These are phyloP conservation scores for Sophora flavescens DNA, from an alignment of 306 rosid genomes.

Conservation along the genomic window DNA sequence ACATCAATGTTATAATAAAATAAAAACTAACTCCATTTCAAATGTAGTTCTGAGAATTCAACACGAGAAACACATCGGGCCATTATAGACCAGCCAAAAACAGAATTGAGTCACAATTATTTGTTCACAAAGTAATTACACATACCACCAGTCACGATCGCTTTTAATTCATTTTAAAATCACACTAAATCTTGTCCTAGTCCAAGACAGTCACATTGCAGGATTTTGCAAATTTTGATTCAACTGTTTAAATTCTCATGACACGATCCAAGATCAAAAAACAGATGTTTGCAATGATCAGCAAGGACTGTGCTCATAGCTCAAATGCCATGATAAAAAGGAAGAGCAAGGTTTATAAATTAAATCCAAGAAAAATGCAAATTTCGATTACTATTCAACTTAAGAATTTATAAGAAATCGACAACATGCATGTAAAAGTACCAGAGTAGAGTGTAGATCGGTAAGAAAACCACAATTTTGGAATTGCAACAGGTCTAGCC, in stretches of 20 bases:
- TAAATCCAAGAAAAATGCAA: neutral
- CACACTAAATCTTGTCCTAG: neutral
- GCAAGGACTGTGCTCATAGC: neutral
- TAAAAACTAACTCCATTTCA: neutral
- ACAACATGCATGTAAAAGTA: neutral
- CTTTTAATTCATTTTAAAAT: conserved; percentile 5
- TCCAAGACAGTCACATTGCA: no score
- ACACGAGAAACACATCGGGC: neutral
- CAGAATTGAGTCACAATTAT: conserved; percentile 11
- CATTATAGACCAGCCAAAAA: neutral
- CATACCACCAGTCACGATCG: neutral
- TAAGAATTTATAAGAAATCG: conserved; percentile 6
- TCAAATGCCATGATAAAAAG: neutral
- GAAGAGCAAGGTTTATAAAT: neutral
- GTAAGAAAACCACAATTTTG: conserved; percentile 8
- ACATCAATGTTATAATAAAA: conserved; percentile 18
- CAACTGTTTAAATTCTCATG: neutral
- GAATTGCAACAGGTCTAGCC: conserved; percentile 24
- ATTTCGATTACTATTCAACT: neutral
- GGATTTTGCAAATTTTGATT: neutral
- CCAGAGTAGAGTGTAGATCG: neutral
- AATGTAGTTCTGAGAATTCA: conserved; percentile 19
- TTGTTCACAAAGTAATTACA: conserved; percentile 16
- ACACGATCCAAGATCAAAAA: conserved; percentile 24
- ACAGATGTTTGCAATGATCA: neutral